Conservation (phyloP, 2,329 filamentous ascomycete species). For the Aplosporella prunicola region DNA sequence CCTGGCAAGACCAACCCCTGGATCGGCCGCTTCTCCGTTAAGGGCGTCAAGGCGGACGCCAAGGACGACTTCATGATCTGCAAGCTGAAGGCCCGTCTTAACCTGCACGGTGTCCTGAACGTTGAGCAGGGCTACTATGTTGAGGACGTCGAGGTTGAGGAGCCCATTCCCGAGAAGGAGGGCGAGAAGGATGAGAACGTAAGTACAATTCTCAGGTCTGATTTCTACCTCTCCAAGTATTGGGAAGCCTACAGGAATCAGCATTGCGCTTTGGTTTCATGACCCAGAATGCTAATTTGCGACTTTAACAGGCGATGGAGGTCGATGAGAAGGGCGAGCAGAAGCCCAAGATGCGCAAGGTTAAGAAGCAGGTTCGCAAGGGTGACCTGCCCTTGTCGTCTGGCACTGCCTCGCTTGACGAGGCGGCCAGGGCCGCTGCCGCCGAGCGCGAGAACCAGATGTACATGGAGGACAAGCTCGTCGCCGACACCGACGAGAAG, state of each 20-base stretch:
- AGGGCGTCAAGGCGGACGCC: constrained; percentile 86
- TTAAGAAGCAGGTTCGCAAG: constrained; percentile 99
- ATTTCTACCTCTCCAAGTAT: constrained; percentile 15
- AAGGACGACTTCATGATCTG: constrained; percentile 99
- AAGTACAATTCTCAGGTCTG: constrained; percentile 6
- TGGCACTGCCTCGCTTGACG: constrained; percentile 72
- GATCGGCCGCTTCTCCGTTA: constrained; percentile 97
- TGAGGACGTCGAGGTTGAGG: constrained; percentile 94
- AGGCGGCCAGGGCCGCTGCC: constrained; percentile 53
- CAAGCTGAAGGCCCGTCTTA: constrained; percentile 96
- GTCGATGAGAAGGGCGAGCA: constrained; percentile 30
- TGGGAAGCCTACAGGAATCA: constrained; percentile 13
- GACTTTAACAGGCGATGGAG: constrained; percentile 31
- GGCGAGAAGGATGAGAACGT: constrained; percentile 44
- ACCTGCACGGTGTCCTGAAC: constrained; percentile 92
- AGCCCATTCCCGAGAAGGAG: constrained; percentile 64
- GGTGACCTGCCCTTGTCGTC: constrained; percentile 83
- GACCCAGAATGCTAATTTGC: too few relatives aligned
- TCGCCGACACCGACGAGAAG: constrained; percentile 96
- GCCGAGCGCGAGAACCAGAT: constrained; percentile 79
- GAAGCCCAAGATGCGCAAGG: constrained; percentile 78
- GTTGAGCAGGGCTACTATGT: constrained; percentile 97
- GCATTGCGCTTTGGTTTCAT: neutral
- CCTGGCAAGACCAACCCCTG: constrained; percentile 87
- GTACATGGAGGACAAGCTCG: constrained; percentile 97